phyloP scores from a whole-genome alignment of 1,284 basidiomycete genomes.

The Irpex rosettiformis region DNA sequence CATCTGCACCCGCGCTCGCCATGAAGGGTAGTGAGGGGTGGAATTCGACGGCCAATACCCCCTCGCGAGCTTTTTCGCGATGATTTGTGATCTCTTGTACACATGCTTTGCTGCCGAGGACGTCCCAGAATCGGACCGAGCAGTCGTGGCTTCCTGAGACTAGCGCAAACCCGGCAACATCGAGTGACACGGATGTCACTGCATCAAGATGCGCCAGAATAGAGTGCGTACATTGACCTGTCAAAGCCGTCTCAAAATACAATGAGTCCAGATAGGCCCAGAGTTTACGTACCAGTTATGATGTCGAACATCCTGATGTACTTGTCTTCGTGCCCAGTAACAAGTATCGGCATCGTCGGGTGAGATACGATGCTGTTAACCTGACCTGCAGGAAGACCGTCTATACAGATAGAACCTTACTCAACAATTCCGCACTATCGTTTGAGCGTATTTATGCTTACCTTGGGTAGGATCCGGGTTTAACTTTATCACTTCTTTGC shows the following conservation, averaged over 20 bases:
- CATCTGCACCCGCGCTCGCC: slow-evolving; percentile 92
- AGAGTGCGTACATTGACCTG: slow-evolving; percentile 82
- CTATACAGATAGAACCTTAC: slow-evolving; percentile 33
- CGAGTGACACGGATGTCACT: slow-evolving; percentile 88
- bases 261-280: slow-evolving; percentile 9
- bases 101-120: slow-evolving; percentile 77
- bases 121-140: slow-evolving; percentile 93
- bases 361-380: slow-evolving; percentile 90
- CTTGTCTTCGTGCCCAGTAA: slow-evolving; percentile 93
- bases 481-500: slow-evolving; percentile 73
- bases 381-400: slow-evolving; percentile 72
- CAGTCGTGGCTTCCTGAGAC: slow-evolving; percentile 94
- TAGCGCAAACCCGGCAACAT: slow-evolving; percentile 82
- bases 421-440: slow-evolving; percentile 8
- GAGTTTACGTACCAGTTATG: slow-evolving; percentile 56
- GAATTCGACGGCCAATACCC: slow-evolving; percentile 85
- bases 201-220: slow-evolving; percentile 91
- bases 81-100: slow-evolving; percentile 90
- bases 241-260: background rate
- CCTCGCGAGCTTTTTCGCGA: slow-evolving; percentile 85
- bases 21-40: slow-evolving; percentile 84
- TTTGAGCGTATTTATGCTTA: slow-evolving; percentile 32
- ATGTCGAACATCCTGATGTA: slow-evolving; percentile 90
- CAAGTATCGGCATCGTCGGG: slow-evolving; percentile 85
- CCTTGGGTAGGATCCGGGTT: slow-evolving; percentile 70